Evolutionary conservation across 495 filamentous ascomycete species (phyloP), one percentile per base, ranked within the genome.

Genomic region (Neurospora africana): DNA sequence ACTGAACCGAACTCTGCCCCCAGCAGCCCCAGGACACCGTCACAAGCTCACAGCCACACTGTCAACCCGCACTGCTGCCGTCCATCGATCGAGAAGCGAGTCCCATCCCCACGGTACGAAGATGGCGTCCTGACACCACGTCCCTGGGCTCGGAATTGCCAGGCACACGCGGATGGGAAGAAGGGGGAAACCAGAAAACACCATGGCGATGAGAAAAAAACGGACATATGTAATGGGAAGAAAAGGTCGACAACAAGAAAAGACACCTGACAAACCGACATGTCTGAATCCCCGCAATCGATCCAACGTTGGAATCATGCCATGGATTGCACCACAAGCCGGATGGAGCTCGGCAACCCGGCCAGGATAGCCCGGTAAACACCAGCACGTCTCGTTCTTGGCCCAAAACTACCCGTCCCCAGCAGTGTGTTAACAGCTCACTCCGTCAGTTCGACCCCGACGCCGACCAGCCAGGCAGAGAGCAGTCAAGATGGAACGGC

Each of bases 111-210:
- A 65, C 15, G 53, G 7, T 33, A 65, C 53, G 53, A 30, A 33
- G 53, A 61, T 61, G 27, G 13, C 27, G 53, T 27, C 70, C n/a
- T 65, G n/a, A 44, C 72, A 41, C 70, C 69, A 65, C 37, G 36
- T 5, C 38, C 39, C 69, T n/a, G 39, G 39, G 6, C 39, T 6
- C 68, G 19, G 23, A 47, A 19, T 33, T 40, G 74, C 74, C 74
- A 73, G 74, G 74, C n/a, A n/a, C 76, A 78, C 37, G 17, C 17
- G 5, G 40, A 41, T 71, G 44, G 35, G 43, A 73, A 75, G 43
- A 73, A 75, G 69, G 72, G 70, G 35, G 65, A 74, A 72, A 19
- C 68, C 68, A 69, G 72, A 65, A 69, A 15, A 15, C 40, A 43
- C 74, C 72, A 68, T 72, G 72, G 27, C 33, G 10, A 68, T 38